A percentile compares a stretch with the other conserved stretches of the same genome.
These are phyloP conservation scores for Kluyveromyces marxianus DNA, from an alignment of 1,139 yeast species.

Conservation along the genomic window DNA sequence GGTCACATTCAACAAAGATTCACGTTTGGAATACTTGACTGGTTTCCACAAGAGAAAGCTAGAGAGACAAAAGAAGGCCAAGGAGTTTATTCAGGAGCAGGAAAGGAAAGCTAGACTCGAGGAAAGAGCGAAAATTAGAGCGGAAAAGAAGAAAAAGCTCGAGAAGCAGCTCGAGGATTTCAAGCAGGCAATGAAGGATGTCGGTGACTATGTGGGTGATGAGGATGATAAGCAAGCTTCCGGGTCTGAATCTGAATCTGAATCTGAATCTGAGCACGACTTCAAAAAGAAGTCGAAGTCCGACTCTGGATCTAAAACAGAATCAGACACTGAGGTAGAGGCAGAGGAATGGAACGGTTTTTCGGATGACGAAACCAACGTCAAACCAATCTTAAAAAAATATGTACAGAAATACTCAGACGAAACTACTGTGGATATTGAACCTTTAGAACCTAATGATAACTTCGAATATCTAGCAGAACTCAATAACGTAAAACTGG, in stretches of 20 bases:
- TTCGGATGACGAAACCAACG: conserved; percentile 26
- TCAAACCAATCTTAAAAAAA: conserved; percentile 37
- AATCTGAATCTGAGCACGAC: not conserved
- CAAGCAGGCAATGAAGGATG: conserved; percentile 36
- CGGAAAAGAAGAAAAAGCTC: conserved; percentile 60
- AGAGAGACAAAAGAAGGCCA: conserved; percentile 81
- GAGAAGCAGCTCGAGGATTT: conserved; percentile 55
- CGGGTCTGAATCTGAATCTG: conserved; percentile 9
- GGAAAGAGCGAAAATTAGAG: conserved; percentile 54
- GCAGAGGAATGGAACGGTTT: conserved; percentile 38
- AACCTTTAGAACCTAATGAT: conserved; percentile 50
- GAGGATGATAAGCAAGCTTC: conserved; percentile 27
- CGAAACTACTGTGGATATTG: conserved; percentile 44
- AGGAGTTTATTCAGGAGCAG: conserved; percentile 64
- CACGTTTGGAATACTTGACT: conserved; percentile 73
- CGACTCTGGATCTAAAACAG: not conserved
- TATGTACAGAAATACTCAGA: conserved; percentile 35
- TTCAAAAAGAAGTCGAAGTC: no score
- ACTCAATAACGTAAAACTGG: conserved; percentile 56
- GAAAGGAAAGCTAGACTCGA: conserved; percentile 67
- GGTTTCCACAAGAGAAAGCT: conserved; percentile 94
- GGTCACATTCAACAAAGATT: conserved; percentile 70
- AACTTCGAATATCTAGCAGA: conserved; percentile 51
- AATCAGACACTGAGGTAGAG: conserved; percentile 14
- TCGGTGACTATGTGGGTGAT: conserved; percentile 32